Evolutionary conservation across 1,284 basidiomycete species (phyloP).

Genomic region (Naganishia liquefaciens): DNA sequence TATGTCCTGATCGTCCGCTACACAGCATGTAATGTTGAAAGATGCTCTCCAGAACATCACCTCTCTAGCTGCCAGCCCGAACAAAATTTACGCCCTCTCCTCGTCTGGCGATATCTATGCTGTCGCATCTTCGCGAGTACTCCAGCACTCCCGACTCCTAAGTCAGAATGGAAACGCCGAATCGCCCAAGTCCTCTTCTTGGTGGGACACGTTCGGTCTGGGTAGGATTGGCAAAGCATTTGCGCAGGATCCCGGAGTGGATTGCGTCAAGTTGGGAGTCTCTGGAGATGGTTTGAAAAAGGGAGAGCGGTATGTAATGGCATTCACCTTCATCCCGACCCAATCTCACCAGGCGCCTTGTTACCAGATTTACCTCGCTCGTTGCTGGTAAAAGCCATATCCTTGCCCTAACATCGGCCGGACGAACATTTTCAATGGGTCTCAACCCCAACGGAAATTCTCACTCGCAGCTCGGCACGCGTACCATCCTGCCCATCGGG

Average conservation of each 20-base stretch:
- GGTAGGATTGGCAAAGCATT: conserved; percentile 38
- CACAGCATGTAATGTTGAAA: background rate
- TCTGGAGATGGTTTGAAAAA: conserved; percentile 55
- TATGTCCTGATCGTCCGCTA: conserved; percentile 47
- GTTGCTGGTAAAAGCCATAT: conserved; percentile 77
- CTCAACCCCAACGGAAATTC: conserved; percentile 75
- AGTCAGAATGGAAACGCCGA: conserved; percentile 42
- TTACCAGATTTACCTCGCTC: conserved; percentile 67
- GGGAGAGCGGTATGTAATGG: conserved; percentile 59
- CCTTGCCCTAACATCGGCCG: conserved; percentile 77
- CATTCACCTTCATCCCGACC: conserved; percentile 35
- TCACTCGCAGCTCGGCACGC: conserved; percentile 79
- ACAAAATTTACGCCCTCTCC: conserved; percentile 68
- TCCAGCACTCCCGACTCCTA: conserved; percentile 41
- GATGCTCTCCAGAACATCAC: conserved; percentile 63
- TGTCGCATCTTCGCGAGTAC: conserved; percentile 59
- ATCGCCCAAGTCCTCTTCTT: conserved; percentile 5
- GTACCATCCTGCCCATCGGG: conserved; percentile 57
- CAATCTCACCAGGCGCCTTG: background rate
- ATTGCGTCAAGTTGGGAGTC: conserved; percentile 54
- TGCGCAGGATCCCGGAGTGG: conserved; percentile 47
- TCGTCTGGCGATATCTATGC: conserved; percentile 72
- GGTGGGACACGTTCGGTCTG: conserved; percentile 38
- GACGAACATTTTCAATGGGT: conserved; percentile 78
- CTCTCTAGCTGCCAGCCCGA: conserved; percentile 60